Evolutionary conservation across 345 rosid genomes (phyloP), one percentile per base, ranked within the genome.

Genomic region (Cardamine resedifolia): DNA sequence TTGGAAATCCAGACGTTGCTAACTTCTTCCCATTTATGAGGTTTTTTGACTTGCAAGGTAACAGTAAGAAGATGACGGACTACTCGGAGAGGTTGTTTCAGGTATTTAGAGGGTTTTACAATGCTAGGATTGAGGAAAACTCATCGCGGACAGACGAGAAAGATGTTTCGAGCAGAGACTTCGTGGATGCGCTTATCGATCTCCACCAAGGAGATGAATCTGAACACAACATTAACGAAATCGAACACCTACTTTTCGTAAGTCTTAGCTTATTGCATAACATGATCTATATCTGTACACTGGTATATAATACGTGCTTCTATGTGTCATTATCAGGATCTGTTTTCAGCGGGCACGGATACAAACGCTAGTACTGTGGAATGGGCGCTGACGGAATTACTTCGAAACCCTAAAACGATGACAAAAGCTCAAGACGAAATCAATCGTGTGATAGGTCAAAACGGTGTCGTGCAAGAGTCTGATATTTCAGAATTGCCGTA

Each of bases 41-140:
- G 55, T 70, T 33, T 72, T 26, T 87, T 62, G 91, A 86, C 23
- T 77, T 78, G 0, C 83, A 86, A 74, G 82, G 83, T 10, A n/a
- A n/a, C n/a, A n/a, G n/a, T n/a, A n/a, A n/a, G n/a, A n/a, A n/a
- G n/a, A n/a, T n/a, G n/a, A n/a, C n/a, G n/a, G n/a, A n/a, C n/a
- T n/a, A 43, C 57, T 39, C 61, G 69, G 57, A 31, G n/a, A 76
- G 18, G n/a, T 2, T 84, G 18, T 68, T 76, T 34, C n/a, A n/a
- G n/a, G n/a, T n/a, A n/a, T n/a, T n/a, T n/a, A n/a, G n/a, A 48
- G 36, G 41, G 38, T 76, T 12, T 53, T 82, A 4, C 80, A 77
- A 12, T 23, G 36, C 44, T 38, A n/a, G 82, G 26, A 55, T 75
- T 12, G 20, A 8, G 11, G 36, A 36, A 24, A 62, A 47, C 0